Evolutionary conservation across 1,284 basidiomycete genomes (phyloP), one percentile per base, ranked within the genome.

Genomic region (Tremellales sp.): DNA sequence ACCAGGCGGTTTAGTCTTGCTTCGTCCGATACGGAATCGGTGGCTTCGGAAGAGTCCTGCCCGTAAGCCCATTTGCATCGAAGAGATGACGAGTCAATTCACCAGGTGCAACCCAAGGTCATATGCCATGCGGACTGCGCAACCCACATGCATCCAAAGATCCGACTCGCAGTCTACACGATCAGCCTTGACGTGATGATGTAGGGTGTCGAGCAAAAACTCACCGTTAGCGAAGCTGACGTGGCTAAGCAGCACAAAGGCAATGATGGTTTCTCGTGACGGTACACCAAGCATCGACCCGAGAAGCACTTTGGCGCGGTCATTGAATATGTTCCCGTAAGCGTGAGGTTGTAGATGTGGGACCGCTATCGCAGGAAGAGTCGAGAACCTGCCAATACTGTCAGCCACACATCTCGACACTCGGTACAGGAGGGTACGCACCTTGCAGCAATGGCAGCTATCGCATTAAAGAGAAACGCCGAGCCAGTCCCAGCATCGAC

Each of bases 261-360:
- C 62, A 2, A 54, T 50, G 3, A 65, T 54, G 0, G 63, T 61
- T 45, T 67, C 65, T 17, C 65, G 50, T 11, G 52, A 54, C 0
- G 65, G 65, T n/a, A 65, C 48, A 11, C 53, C 52, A 0, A 65
- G 45, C 61, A 64, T 65, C 8, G 57, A 56, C 4, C 62, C 63
- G 0, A 65, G 54, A 31, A 65, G 43, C 3, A 48, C 48, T 45
- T 64, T 67, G 11, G 63, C 65, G 12, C 48, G 49, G 8, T 53
- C 44, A 51, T 53, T 57, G 40, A 67, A 67, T 2, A 56, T 49
- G 22, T 65, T 58, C 25, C 65, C 63, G 43, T 65, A 67, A 45
- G 54, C 60, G 40, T 58, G 53, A 2, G 65, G 63, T 39, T 59
- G 43, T 2, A 65, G 46, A n/a, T 49, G 43, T 3, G 58, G 57